Percentiles rank a stretch among this genome's conserved stretches.
Evolutionary conservation across 495 filamentous ascomycete species (phyloP).

Genomic region (Neurospora sp.): DNA sequence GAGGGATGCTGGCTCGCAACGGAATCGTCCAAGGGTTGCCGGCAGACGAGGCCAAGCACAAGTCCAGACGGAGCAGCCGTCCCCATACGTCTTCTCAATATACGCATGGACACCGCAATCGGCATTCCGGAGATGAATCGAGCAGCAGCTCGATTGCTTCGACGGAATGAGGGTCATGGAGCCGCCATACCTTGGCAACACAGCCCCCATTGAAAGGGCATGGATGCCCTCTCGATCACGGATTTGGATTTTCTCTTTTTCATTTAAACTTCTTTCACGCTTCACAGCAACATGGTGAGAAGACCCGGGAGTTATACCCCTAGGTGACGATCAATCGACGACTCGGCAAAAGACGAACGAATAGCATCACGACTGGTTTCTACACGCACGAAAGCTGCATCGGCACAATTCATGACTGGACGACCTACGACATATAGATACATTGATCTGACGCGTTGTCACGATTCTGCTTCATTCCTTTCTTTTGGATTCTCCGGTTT

Average conservation of each 20-base stretch:
- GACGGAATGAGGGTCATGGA: conserved; percentile 27
- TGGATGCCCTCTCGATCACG: neutral
- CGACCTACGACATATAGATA: neutral
- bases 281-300: conserved; percentile 30
- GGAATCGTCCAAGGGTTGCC: conserved; percentile 83
- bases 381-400: neutral
- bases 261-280: conserved; percentile 39
- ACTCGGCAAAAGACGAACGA: neutral
- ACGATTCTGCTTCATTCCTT: conserved; percentile 1
- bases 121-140: conserved; percentile 37
- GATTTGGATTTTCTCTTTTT: conserved; percentile 11
- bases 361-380: neutral
- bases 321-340: conserved; percentile 10
- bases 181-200: neutral
- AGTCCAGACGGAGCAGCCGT: conserved; percentile 33
- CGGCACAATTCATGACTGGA: neutral
- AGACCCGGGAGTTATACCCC: conserved; percentile 20
- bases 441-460: conserved; percentile 6
- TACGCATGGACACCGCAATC: conserved; percentile 23
- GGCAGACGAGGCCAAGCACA: conserved; percentile 43
- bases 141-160: conserved; percentile 51
- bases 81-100: conserved; percentile 34
- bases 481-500: neutral
- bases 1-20: conserved; percentile 77
- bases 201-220: conserved; percentile 3